phyloP scores from a whole-genome alignment of 2,329 filamentous ascomycete species.

The Macrophomina tecta region DNA sequence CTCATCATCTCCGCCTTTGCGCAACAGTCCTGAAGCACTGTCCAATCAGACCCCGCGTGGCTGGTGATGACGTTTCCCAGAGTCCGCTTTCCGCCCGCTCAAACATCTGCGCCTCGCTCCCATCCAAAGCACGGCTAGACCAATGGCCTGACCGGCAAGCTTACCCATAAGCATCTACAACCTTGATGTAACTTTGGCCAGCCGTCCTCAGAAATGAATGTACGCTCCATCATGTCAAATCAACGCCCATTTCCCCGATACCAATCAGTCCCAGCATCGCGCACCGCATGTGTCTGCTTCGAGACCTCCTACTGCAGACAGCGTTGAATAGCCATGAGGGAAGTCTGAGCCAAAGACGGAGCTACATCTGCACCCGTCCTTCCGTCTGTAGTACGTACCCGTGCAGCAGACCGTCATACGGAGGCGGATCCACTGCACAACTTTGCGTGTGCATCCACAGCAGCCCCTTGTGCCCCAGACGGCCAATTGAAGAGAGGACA shows the following conservation, averaged over 20 bases:
- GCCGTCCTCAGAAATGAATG: not conserved
- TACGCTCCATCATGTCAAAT: not conserved
- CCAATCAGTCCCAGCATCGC: not conserved
- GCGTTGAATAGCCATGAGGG: slow-evolving; percentile 49
- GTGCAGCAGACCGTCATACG: slow-evolving; percentile 62
- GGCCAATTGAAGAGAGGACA: slow-evolving; percentile 35
- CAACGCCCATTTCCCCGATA: not conserved
- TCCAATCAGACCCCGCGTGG: slow-evolving; percentile 10
- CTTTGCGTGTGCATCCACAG: slow-evolving; percentile 59
- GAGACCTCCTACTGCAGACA: slow-evolving; percentile 38
- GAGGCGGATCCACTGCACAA: slow-evolving; percentile 56
- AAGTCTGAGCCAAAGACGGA: slow-evolving; percentile 52
- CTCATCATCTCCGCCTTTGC: slow-evolving; percentile 9
- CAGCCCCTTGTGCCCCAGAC: slow-evolving; percentile 36
- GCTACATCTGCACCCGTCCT: slow-evolving; percentile 49
- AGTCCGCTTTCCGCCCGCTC: not conserved
- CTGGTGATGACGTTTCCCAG: slow-evolving; percentile 17
- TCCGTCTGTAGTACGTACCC: slow-evolving; percentile 55
- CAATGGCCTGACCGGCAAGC: slow-evolving; percentile 10
- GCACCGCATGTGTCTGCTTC: not conserved
- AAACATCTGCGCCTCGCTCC: not conserved
- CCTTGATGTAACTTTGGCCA: slow-evolving; percentile 14
- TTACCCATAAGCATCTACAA: slow-evolving; percentile 11
- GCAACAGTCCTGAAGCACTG: slow-evolving; percentile 13
- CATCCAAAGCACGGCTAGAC: not conserved